Evolutionary conservation across 176 grass and related monocot species (phyloP).

Genomic region (Phoenix dactylifera): DNA sequence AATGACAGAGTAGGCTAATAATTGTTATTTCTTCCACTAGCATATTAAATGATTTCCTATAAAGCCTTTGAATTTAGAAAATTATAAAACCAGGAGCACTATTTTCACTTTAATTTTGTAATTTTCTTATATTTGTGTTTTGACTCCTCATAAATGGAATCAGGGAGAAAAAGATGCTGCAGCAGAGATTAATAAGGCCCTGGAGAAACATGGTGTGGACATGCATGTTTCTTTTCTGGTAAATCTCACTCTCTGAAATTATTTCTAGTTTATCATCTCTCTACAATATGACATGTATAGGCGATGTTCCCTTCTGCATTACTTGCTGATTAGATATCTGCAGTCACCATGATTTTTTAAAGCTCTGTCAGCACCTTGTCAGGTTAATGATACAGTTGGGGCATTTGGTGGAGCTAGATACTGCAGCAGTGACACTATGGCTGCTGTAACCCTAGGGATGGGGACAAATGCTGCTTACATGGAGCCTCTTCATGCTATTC

Average conservation of each 20-base stretch:
- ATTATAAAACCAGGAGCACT: background rate
- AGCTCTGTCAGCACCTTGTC: background rate
- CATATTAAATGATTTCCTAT: background rate
- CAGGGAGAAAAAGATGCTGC: conserved; percentile 4
- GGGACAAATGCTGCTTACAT: conserved; percentile 1
- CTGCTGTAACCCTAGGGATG: background rate
- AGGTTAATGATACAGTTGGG: conserved; percentile 5
- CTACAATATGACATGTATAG: background rate
- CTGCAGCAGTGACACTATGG: background rate
- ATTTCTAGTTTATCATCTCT: background rate
- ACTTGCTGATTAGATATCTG: too few species aligned
- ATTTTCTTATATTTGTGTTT: background rate
- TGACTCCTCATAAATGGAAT: background rate
- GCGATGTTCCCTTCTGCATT: too few species aligned
- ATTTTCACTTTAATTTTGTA: background rate
- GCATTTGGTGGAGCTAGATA: background rate
- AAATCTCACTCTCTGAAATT: background rate
- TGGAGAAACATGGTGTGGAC: conserved; percentile 6
- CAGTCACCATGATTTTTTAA: background rate
- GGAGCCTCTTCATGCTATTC: background rate
- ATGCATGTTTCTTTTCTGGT: conserved; percentile 3
- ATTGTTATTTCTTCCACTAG: too few species aligned
- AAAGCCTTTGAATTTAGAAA: background rate
- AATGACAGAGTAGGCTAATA: too few species aligned
- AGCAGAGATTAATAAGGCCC: background rate